phyloP scores from a whole-genome alignment of 192 early-diverging fungal species.

The Allomyces macrogynus region DNA sequence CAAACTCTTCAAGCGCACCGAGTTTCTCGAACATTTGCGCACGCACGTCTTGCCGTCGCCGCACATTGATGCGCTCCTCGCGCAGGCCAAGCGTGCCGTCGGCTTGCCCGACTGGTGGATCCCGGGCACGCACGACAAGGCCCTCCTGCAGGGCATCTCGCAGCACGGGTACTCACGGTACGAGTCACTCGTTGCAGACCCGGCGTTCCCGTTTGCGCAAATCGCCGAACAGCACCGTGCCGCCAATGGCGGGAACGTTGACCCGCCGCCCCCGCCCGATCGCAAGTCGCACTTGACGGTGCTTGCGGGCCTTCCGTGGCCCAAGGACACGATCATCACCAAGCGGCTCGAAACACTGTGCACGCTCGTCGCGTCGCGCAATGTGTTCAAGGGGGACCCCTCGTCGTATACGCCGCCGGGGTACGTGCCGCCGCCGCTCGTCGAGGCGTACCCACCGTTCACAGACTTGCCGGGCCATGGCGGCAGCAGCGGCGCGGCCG shows the following conservation, averaged over 20 bases:
- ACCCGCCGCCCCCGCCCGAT: background rate
- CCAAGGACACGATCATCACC: constrained; percentile 28
- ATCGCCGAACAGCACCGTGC: constrained; percentile 10
- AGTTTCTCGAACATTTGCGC: background rate
- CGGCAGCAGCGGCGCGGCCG: too few relatives aligned
- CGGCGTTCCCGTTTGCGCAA: constrained; percentile 24
- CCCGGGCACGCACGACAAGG: constrained; percentile 37
- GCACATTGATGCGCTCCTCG: constrained; percentile 21
- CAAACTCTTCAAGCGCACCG: constrained; percentile 1
- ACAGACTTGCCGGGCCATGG: too few relatives aligned
- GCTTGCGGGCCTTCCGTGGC: constrained; percentile 25
- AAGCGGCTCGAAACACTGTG: constrained; percentile 29
- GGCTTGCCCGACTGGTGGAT: constrained; percentile 52
- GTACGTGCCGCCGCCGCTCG: too few relatives aligned
- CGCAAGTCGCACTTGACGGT: constrained; percentile 4
- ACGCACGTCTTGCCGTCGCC: background rate
- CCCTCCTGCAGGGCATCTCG: constrained; percentile 44
- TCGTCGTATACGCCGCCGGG: too few relatives aligned
- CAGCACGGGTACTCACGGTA: constrained; percentile 44
- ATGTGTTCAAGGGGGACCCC: too few relatives aligned
- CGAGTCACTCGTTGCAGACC: constrained; percentile 44
- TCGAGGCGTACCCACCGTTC: too few relatives aligned
- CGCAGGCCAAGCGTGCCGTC: constrained; percentile 23
- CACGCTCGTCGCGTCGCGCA: constrained; percentile 16
- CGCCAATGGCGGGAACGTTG: background rate